These are phyloP conservation scores for Peronosclerospora sorghi DNA, from an alignment of 352 stramenopile genomes.

Conservation along the genomic window DNA sequence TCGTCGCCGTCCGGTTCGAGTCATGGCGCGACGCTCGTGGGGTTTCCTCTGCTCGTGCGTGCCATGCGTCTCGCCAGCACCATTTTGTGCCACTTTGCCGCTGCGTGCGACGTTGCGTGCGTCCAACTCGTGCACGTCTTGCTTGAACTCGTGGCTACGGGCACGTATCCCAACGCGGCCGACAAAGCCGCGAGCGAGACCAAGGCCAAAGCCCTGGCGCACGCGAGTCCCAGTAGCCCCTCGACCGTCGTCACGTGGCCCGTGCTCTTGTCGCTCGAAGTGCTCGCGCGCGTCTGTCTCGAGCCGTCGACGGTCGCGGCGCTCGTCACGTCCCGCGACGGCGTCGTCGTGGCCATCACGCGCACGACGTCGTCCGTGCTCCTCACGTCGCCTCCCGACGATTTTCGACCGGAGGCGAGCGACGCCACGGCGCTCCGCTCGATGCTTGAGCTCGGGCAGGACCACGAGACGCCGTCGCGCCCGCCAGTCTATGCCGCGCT, in stretches of 20 bases:
- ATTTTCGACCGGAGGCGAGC: slow-evolving; percentile 43
- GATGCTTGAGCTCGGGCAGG: slow-evolving; percentile 70
- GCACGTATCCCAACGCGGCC: slow-evolving; percentile 44
- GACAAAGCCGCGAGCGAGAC: slow-evolving; percentile 6
- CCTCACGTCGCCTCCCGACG: slow-evolving; percentile 57
- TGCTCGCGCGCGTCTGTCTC: slow-evolving; percentile 60
- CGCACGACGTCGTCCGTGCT: slow-evolving; percentile 68
- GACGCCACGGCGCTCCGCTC: slow-evolving; percentile 40
- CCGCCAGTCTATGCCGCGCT: slow-evolving; percentile 75
- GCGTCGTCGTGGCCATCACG: slow-evolving; percentile 43
- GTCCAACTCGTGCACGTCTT: slow-evolving; percentile 48
- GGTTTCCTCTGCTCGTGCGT: slow-evolving; percentile 75
- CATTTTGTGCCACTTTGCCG: slow-evolving; percentile 67
- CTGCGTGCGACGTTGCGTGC: slow-evolving; percentile 47
- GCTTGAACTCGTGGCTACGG: slow-evolving; percentile 72
- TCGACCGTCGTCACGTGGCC: slow-evolving; percentile 65
- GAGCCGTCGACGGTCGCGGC: slow-evolving; percentile 61
- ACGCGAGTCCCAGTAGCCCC: slow-evolving; percentile 22
- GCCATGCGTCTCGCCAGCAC: slow-evolving; percentile 74
- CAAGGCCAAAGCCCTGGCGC: slow-evolving; percentile 18
- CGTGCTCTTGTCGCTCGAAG: slow-evolving; percentile 69
- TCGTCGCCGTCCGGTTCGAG: too few relatives aligned
- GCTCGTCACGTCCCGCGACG: slow-evolving; percentile 48
- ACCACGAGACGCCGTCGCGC: slow-evolving; percentile 63
- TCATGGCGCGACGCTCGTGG: too few relatives aligned